Evolutionary conservation across 345 rosid species (phyloP).

Genomic region (Eutrema yunnanense): DNA sequence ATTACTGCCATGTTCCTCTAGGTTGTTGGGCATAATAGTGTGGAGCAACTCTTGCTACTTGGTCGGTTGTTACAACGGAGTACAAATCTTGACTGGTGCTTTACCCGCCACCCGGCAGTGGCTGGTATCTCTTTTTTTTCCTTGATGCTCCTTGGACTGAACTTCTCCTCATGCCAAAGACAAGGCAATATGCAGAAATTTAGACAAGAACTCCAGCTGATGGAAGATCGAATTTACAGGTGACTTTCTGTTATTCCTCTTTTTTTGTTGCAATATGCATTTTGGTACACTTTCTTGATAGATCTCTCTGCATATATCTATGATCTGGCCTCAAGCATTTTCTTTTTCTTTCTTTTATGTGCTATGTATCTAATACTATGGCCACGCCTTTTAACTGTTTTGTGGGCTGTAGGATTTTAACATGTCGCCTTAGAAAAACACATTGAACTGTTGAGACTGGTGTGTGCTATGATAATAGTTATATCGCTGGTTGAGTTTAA

Average conservation of each 20-base stretch:
- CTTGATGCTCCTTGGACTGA: slow-evolving; percentile 86
- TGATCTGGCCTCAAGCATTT: too few relatives aligned
- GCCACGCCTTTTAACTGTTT: too few relatives aligned
- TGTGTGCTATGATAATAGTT: background rate
- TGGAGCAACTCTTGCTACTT: slow-evolving; percentile 80
- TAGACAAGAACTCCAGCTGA: slow-evolving; percentile 62
- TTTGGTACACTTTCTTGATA: too few relatives aligned
- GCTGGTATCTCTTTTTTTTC: slow-evolving; percentile 89
- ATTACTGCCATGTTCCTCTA: slow-evolving; percentile 14
- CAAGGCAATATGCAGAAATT: slow-evolving; percentile 68
- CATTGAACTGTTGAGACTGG: background rate
- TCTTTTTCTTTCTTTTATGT: too few relatives aligned
- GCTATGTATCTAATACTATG: too few relatives aligned
- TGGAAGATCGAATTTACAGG: slow-evolving; percentile 89
- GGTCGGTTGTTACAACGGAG: slow-evolving; percentile 83
- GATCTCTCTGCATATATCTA: too few relatives aligned
- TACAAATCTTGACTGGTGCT: slow-evolving; percentile 65
- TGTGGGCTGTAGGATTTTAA: too few relatives aligned
- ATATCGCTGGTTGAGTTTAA: background rate
- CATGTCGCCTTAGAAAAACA: background rate
- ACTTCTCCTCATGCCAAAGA: slow-evolving; percentile 71
- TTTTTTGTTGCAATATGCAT: background rate
- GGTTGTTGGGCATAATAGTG: slow-evolving; percentile 77
- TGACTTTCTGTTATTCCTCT: slow-evolving; percentile 13
- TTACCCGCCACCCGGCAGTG: slow-evolving; percentile 86